Base-by-base conservation (phyloP, 306 rosid genomes). In the Geum urbanum region DNA sequence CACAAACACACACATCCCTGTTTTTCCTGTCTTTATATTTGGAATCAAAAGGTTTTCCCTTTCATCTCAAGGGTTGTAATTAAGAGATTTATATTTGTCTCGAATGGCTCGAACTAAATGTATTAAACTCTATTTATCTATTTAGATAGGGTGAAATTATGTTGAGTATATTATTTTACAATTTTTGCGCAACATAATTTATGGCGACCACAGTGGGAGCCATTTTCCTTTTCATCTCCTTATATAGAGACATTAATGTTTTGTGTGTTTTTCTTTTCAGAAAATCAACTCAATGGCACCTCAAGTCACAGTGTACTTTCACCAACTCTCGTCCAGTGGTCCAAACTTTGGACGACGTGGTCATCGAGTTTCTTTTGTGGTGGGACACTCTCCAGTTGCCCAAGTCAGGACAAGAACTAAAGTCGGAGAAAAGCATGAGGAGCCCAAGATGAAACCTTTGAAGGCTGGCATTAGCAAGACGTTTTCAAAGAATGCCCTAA, bases 271-370 rank as follows among this genome's bases (percentile, higher is more conserved):
- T n/a, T 20, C 37, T 32, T 40, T 0, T 0, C 2, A 0, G 49
- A 7, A 60, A 62, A 62, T 5, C 2, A 62, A 12, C 1, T 6
- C 56, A 51, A 62, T 62, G 67, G 49, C 67, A 62, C 67, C 67
- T 4, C 67, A 62, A 62, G 16, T 62, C 0, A 62, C 47, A 4
- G 0, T 62, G 8, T 62, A 16, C 67, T 62, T 62, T 7, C n/a
- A 40, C 13, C 10, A 40, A 32, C 49, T 62, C 11, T 16, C 12
- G 18, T 3, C 56, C 0, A 51, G 22, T 51, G 24, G 9, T 51
- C 4, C 0, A 2, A 18, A n/a, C 3, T 9, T 22, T 6, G 40
- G n/a, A 5, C 47, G 3, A 1, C 2, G 0, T 0, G 14, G 65
- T 37, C 14, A 15, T 2, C 46, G 46, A 0, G 2, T 50, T 16